Conservation (phyloP, 768 basidiomycete species). For the Tubosaeta sp. region DNA sequence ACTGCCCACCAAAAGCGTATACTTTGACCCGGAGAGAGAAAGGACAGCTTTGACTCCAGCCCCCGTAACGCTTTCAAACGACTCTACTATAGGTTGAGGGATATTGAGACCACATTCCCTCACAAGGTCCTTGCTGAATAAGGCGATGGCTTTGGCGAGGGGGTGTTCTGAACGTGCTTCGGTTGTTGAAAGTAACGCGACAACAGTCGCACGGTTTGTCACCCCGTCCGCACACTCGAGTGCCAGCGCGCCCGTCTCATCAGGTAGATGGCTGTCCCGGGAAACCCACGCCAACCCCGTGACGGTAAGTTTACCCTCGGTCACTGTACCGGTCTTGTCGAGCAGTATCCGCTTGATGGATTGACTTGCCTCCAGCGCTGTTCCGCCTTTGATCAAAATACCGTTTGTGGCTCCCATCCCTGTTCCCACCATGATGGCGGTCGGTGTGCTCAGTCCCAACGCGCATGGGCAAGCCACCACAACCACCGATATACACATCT, state of each 20-base stretch:
- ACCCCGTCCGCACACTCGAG: constrained; percentile 53
- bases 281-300: constrained; percentile 73
- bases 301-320: constrained; percentile 88
- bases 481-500: constrained; percentile 96
- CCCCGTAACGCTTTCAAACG: constrained; percentile 88
- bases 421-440: constrained; percentile 99
- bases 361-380: constrained; percentile 88
- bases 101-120: constrained; percentile 35
- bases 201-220: constrained; percentile 54
- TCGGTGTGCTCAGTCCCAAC: constrained; percentile 92
- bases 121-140: constrained; percentile 68
- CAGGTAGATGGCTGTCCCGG: constrained; percentile 16
- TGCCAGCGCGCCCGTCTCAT: constrained; percentile 11
- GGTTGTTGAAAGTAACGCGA: constrained; percentile 81
- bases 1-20: constrained; percentile 72
- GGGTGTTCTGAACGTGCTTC: constrained; percentile 96
- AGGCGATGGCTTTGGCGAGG: constrained; percentile 87
- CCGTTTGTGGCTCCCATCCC: constrained; percentile 96
- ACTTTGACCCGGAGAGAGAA: constrained; percentile 45
- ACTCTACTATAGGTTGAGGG: constrained; percentile 54
- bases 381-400: constrained; percentile 96
- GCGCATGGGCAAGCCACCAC: constrained; percentile 99
- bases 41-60: constrained; percentile 79
- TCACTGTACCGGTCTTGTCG: constrained; percentile 98
- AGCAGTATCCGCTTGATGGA: constrained; percentile 77